phyloP scores from a whole-genome alignment of 495 filamentous ascomycete species.

The Penicillium cinerascens region DNA sequence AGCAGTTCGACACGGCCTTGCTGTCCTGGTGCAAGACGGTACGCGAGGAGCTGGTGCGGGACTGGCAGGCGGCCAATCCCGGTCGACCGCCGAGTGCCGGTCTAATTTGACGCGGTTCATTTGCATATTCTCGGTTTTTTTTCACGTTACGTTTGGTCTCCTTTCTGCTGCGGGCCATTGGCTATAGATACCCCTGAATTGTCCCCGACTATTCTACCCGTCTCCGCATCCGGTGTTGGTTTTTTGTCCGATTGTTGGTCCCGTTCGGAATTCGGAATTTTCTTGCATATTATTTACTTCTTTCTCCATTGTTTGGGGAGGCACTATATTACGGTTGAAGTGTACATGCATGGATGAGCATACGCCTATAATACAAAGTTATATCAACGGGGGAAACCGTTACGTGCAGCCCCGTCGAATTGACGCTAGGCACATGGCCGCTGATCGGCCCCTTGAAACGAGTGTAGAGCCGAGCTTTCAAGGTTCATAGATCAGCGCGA shows the following conservation, averaged over 20 bases:
- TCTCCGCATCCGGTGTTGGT: conserved; percentile 19
- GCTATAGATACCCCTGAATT: conserved; percentile 32
- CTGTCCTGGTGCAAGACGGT: conserved; percentile 74
- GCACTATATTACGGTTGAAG: background rate
- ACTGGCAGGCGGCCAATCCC: conserved; percentile 48
- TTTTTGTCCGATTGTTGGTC: conserved; percentile 12
- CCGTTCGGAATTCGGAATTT: conserved; percentile 9
- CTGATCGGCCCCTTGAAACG: conserved; percentile 19
- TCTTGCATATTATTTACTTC: conserved; percentile 9
- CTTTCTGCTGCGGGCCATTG: conserved; percentile 19
- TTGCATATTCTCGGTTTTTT: conserved; percentile 1
- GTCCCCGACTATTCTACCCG: conserved; percentile 20
- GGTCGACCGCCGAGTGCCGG: conserved; percentile 26
- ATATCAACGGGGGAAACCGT: background rate
- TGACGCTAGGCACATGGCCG: conserved; percentile 9
- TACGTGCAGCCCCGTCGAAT: background rate
- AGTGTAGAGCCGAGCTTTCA: background rate
- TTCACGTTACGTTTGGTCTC: conserved; percentile 6
- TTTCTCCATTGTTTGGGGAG: background rate
- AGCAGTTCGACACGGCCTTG: conserved; percentile 74
- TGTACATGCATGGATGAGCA: conserved; percentile 4
- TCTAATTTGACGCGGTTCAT: conserved; percentile 19
- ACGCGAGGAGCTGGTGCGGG: conserved; percentile 67
- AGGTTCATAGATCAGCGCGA: background rate
- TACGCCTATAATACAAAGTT: background rate